Base-by-base conservation (phyloP, 73 alveolate species). In the Paramecium biaurelia region DNA sequence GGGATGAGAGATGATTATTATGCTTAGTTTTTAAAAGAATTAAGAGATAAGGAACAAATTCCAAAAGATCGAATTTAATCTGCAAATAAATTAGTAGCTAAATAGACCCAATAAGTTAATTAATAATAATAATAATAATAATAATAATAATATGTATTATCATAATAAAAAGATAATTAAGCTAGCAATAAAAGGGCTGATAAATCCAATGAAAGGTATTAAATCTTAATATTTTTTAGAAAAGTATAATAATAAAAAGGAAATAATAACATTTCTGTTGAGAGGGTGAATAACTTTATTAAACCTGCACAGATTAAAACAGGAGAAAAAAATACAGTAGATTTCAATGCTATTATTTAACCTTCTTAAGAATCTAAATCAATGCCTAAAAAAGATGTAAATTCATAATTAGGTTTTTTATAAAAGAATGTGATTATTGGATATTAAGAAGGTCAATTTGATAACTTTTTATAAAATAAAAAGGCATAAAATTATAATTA, bases 1-100 rank as follows among this genome's bases (percentile, higher is more conserved):
- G 99, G 98, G 9, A 97, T 97, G 35, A 95, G 93, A 41, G 97
- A 96, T 74, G 99, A 98, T 18, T 85, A 97, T 20, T 76, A 74
- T 41, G 99, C 97, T 85, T 92, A 93, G 28, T 98, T 93, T 85
- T 97, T 97, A 76, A 97, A 93, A 59, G 98, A 79, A 67, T 41
- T 63, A 34, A 86, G 93, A 35, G 93, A 86, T 8, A 63, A 67
- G 42, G 86, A 86, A 34, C 24, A 57, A 20, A 12, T 63, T 7
- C 70, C 68, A 23, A 57, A 86, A 20, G 93, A 86, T 41, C 67
- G 93, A 86, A 79, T 86, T 10, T 41, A 30, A 86, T 86, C 93
- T 38, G 93, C 93, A 21, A 59, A 74, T 20, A 86, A 74, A 41
- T 20, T 37, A 35, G 37, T 41, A 4, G 37, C 28, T 34, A 57